Base-by-base conservation (phyloP, 805 yeast species). In the Grigorovia humatica region DNA sequence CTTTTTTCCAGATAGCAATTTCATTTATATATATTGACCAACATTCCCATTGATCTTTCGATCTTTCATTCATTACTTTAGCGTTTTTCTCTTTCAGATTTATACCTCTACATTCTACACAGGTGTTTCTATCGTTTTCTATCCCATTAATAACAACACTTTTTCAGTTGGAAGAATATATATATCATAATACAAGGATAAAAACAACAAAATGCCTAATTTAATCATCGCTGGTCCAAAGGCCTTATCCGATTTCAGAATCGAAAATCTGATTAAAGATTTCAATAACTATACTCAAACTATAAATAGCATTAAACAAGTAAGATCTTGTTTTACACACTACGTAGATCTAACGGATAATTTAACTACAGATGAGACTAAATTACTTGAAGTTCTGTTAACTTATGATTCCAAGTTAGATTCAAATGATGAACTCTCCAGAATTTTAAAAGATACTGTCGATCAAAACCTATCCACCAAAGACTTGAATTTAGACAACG, bases 211-310 rank as follows among this genome's bases (percentile, higher is more conserved):
- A 5, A 73, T 72, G 74, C 63, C 73, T 48, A 63, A 78, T 73
- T 66, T 77, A 59, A 70, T 79, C 54, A 74, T 88, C 58, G 84
- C 96, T 46, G 99, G 99, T 53, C 95, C 96, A 48, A 79, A 78
- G 64, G 97, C 96, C 56, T 75, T 89, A 65, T 90, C 98, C 49
- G 78, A 79, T 48, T 91, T 91, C 70, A 80, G 98, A 72, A 82
- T 89, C 57, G 78, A 81, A 55, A 84, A 78, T 59, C 74, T 90
- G 71, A 74, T 80, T 58, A 74, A 80, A 57, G 88, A 83, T 62
- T 80, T 91, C 70, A 84, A 86, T 71, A 78, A 78, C 27, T 77
- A 82, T 57, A 83, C 85, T 57, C 80, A 81, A 63, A 63, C 71
- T 32, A 74, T 80, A 41, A 76, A 84, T 9, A 82, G 82, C 49